Percentiles rank a stretch among this genome's conserved stretches.
Conservation (phyloP, 2,329 filamentous ascomycete species). For the Zymoseptoria brevis region DNA sequence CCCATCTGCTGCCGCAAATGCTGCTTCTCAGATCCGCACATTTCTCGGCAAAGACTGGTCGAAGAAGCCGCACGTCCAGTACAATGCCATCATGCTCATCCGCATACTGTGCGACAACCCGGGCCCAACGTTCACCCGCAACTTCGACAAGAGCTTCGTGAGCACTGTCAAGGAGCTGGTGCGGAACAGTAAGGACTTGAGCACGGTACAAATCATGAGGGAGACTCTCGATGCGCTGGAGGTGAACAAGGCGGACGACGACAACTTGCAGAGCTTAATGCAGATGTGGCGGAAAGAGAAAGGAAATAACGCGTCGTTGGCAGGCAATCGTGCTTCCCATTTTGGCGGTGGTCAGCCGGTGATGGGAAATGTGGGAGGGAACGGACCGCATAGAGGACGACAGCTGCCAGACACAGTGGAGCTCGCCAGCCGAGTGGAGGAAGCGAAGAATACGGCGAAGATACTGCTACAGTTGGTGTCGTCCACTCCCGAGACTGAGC, state of each 20-base stretch:
- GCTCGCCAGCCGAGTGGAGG: conserved; percentile 74
- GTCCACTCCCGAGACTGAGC: conserved; percentile 68
- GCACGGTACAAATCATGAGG: conserved; percentile 75
- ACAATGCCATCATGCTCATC: conserved; percentile 92
- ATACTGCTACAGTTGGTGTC: conserved; percentile 87
- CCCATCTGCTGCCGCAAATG: conserved; percentile 72
- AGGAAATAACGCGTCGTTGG: conserved; percentile 33
- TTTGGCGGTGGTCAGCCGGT: neutral
- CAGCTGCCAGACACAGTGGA: conserved; percentile 61
- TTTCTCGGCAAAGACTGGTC: conserved; percentile 63
- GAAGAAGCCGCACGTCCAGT: conserved; percentile 64
- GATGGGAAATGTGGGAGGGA: neutral
- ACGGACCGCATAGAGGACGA: conserved; percentile 2
- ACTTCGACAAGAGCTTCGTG: conserved; percentile 78
- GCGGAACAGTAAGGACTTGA: conserved; percentile 60
- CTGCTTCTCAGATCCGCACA: conserved; percentile 72
- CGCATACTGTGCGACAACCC: conserved; percentile 91
- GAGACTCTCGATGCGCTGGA: conserved; percentile 79
- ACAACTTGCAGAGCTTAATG: conserved; percentile 61
- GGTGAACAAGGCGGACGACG: conserved; percentile 62
- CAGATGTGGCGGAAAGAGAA: conserved; percentile 90
- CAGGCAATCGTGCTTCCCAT: neutral
- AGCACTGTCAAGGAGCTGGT: conserved; percentile 67
- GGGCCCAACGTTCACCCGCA: conserved; percentile 80
- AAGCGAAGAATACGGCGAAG: conserved; percentile 83